These are phyloP conservation scores for Bothriochloa decipiens DNA, from an alignment of 176 grass and related monocot genomes.

Conservation along the genomic window DNA sequence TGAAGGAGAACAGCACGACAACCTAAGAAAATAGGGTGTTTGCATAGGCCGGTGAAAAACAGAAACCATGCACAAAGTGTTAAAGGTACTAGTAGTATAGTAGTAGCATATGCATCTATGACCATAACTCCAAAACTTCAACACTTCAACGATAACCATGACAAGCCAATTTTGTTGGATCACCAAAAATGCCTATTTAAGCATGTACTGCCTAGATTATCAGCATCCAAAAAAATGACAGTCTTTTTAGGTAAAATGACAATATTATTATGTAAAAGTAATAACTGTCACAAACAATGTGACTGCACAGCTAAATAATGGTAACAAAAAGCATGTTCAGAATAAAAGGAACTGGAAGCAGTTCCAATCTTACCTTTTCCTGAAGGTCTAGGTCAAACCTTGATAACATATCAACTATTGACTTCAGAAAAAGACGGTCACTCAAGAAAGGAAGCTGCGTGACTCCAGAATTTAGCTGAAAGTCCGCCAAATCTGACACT, in stretches of 20 bases:
- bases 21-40: constrained; percentile 1
- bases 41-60: background rate
- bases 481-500: constrained; percentile 75
- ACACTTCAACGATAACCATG: background rate
- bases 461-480: constrained; percentile 62
- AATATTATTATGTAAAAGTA: constrained; percentile 3
- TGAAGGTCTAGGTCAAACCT: constrained; percentile 80
- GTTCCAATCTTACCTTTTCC: constrained; percentile 65
- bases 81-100: background rate
- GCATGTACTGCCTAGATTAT: background rate
- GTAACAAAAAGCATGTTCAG: background rate
- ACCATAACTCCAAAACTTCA: background rate
- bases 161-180: background rate
- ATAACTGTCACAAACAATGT: background rate
- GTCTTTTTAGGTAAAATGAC: background rate
- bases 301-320: background rate
- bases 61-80: background rate
- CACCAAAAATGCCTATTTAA: background rate
- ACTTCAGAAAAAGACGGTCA: constrained; percentile 69
- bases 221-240: background rate
- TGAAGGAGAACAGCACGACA: constrained; percentile 3
- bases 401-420: constrained; percentile 63
- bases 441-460: constrained; percentile 61
- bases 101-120: constrained; percentile 11
- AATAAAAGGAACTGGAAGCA: background rate